These are phyloP conservation scores for Saccharomycopsis olivae DNA, from an alignment of 805 yeast genomes.

Conservation along the genomic window DNA sequence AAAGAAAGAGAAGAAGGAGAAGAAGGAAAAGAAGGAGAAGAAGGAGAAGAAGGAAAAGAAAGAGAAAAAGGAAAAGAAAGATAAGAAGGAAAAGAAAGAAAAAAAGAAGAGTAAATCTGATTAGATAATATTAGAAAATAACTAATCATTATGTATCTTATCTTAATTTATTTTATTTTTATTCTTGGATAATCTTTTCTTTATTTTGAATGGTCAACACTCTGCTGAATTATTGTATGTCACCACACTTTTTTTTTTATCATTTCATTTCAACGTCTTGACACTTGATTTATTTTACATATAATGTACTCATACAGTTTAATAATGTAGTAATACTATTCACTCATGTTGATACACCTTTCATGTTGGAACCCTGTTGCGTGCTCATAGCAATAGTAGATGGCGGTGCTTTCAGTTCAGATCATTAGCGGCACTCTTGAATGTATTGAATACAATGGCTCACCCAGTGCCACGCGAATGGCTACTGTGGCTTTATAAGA, in stretches of 20 bases:
- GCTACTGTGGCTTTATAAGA: slow-evolving; percentile 48
- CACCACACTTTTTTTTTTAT: background rate
- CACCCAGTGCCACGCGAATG: slow-evolving; percentile 31
- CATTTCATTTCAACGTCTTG: background rate
- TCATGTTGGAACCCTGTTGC: no score
- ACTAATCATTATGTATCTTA: background rate
- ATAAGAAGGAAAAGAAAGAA: slow-evolving; percentile 25
- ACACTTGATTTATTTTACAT: no score
- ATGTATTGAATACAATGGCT: slow-evolving; percentile 1
- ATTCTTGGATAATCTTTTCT: background rate
- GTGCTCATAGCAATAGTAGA: no score
- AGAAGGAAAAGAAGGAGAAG: slow-evolving; percentile 38
- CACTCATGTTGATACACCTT: no score
- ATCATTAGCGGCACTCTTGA: no score
- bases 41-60: slow-evolving; percentile 44
- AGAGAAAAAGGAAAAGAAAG: slow-evolving; percentile 28
- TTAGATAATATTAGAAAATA: no score
- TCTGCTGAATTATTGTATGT: background rate
- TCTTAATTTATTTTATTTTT: background rate
- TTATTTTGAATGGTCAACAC: background rate
- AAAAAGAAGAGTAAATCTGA: slow-evolving; percentile 20
- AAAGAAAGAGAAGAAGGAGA: slow-evolving; percentile 40
- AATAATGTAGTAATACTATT: no score
- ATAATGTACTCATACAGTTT: no score
- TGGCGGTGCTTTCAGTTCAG: no score